Conservation (phyloP, 768 basidiomycete species). For the Tulasnella sp. region DNA sequence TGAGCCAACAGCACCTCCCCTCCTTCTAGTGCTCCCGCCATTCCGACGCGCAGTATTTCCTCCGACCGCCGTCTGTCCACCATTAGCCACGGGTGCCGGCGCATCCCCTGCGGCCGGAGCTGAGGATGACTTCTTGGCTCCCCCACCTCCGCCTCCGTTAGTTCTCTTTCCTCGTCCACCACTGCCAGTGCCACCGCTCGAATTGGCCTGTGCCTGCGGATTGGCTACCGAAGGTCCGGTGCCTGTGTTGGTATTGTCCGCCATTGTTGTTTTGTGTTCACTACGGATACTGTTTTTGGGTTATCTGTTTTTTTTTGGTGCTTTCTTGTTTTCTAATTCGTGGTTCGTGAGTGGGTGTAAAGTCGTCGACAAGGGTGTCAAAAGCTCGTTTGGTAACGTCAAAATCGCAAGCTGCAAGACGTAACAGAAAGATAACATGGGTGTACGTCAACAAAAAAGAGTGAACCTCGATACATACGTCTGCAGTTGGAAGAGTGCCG, state of each 20-base stretch:
- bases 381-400: conserved; percentile 9
- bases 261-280: conserved; percentile 6
- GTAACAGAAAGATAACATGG: neutral
- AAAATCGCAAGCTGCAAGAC: conserved; percentile 8
- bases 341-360: neutral
- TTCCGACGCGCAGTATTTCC: neutral
- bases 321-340: conserved; percentile 11
- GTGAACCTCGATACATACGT: conserved; percentile 1
- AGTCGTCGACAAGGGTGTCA: conserved; percentile 3
- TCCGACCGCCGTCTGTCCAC: neutral
- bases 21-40: neutral
- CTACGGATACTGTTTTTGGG: neutral
- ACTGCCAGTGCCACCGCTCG: neutral
- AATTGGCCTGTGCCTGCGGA: neutral
- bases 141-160: neutral
- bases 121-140: neutral
- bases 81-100: neutral
- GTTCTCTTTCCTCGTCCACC: neutral
- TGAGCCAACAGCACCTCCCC: neutral
- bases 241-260: conserved; percentile 7
- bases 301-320: conserved; percentile 11
- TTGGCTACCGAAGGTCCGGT: neutral
- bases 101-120: neutral
- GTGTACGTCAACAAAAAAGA: neutral
- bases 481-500: conserved; percentile 15